These are phyloP conservation scores for Amoeboaphelidium protococcarum DNA, from an alignment of 371 early-diverging fungal genomes.

Conservation along the genomic window DNA sequence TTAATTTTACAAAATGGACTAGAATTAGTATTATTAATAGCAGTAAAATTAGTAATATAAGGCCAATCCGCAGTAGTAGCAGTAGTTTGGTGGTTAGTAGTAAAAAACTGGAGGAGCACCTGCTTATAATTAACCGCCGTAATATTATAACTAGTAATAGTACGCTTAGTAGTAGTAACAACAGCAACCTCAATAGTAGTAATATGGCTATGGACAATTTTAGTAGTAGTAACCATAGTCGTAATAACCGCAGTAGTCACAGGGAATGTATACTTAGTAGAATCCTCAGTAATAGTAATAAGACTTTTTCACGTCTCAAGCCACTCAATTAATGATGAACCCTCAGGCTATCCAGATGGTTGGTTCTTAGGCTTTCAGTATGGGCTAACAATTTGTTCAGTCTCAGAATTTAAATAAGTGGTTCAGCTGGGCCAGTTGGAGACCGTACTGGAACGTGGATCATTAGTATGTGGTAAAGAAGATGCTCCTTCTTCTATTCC, in stretches of 20 bases:
- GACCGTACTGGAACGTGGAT: constrained; percentile 88
- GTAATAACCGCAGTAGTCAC: constrained; percentile 2
- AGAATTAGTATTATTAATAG: too few relatives aligned
- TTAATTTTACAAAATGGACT: too few relatives aligned
- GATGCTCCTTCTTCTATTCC: constrained; percentile 63
- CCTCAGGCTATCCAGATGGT: neutral
- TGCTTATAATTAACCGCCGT: too few relatives aligned
- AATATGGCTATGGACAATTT: constrained; percentile 8
- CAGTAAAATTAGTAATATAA: too few relatives aligned
- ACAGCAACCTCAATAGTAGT: constrained; percentile 10
- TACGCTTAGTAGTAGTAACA: constrained; percentile 11
- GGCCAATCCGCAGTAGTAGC: too few relatives aligned
- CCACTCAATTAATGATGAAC: neutral
- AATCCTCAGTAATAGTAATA: constrained; percentile 5
- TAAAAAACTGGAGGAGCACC: too few relatives aligned
- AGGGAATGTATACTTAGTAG: constrained; percentile 3
- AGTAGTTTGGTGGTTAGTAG: too few relatives aligned
- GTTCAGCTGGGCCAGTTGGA: constrained; percentile 53
- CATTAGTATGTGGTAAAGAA: constrained; percentile 79
- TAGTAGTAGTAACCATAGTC: constrained; percentile 1
- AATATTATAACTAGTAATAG: too few relatives aligned
- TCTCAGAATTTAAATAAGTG: constrained; percentile 13
- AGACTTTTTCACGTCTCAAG: neutral
- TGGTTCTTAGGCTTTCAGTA: neutral
- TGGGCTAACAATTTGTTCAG: neutral